phyloP scores from a whole-genome alignment of 306 rosid species.

The Hippophae rhamnoides region DNA sequence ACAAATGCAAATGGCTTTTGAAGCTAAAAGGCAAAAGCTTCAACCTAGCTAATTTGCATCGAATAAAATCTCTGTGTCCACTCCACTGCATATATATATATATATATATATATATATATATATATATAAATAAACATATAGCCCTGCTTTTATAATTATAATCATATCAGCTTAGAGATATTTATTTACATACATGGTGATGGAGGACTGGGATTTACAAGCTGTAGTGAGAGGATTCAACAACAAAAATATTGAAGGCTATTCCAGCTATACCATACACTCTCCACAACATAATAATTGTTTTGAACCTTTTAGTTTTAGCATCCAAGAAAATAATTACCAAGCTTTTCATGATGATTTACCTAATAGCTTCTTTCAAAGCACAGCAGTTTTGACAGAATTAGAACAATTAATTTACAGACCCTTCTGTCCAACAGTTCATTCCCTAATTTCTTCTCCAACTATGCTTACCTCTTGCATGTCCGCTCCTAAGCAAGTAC shows the following conservation, averaged over 20 bases:
- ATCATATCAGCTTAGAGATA: not conserved
- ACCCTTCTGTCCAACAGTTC: constrained; percentile 47
- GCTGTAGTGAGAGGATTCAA: constrained; percentile 61
- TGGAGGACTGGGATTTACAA: constrained; percentile 84
- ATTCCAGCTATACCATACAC: constrained; percentile 7
- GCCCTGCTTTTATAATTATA: not conserved
- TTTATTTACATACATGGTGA: constrained; percentile 7
- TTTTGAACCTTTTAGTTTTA: constrained; percentile 7
- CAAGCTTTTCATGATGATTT: constrained; percentile 27
- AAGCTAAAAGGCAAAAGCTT: not conserved
- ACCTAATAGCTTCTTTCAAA: constrained; percentile 27
- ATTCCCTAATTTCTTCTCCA: constrained; percentile 31
- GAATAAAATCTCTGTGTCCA: not conserved
- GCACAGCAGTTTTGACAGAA: constrained; percentile 36
- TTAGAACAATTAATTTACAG: constrained; percentile 43
- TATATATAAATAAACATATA: constrained; percentile 17
- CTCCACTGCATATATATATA: constrained; percentile 5
- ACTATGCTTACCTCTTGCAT: constrained; percentile 21
- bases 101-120: constrained; percentile 18
- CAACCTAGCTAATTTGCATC: not conserved
- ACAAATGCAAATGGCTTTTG: constrained; percentile 7
- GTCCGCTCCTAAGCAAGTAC: constrained; percentile 31
- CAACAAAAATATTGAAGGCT: constrained; percentile 10
- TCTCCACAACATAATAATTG: constrained; percentile 1
- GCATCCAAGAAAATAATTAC: constrained; percentile 25